These are phyloP conservation scores for Ophiostoma piceae DNA, from an alignment of 2,329 filamentous ascomycete species.

Conservation along the genomic window DNA sequence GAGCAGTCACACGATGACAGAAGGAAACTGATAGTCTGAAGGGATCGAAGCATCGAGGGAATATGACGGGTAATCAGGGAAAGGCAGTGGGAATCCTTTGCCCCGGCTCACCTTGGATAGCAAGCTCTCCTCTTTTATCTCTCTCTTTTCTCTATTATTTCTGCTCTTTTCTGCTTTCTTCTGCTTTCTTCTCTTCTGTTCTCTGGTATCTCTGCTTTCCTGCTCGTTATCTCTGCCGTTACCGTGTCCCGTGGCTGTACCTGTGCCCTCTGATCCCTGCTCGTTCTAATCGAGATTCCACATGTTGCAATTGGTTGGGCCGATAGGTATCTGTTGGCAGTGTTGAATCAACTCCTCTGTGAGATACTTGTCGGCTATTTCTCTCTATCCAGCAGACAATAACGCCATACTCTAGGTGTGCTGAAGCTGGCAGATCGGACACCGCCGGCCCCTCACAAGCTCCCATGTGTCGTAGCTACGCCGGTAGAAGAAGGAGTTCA, in stretches of 20 bases:
- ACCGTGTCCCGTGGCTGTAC: not conserved
- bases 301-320: not conserved
- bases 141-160: not conserved
- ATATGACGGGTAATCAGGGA: not conserved
- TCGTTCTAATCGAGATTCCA: not conserved
- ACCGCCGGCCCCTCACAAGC: not conserved
- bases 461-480: not conserved
- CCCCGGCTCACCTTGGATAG: not conserved
- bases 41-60: not conserved
- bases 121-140: not conserved
- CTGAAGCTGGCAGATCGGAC: not conserved
- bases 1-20: not conserved
- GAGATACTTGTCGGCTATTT: not conserved
- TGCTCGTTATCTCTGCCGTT: not conserved
- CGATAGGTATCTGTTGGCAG: not conserved
- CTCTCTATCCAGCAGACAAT: not conserved
- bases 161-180: no score
- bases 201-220: not conserved
- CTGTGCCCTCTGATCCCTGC: not conserved
- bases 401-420: not conserved
- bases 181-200: no score
- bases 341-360: not conserved
- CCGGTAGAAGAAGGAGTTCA: not conserved
- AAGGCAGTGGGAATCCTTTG: not conserved
- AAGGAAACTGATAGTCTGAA: not conserved